Percentiles rank a stretch among this genome's conserved stretches.
These are phyloP conservation scores for Beverwykella pulmonaria DNA, from an alignment of 495 filamentous ascomycete species.

Conservation along the genomic window DNA sequence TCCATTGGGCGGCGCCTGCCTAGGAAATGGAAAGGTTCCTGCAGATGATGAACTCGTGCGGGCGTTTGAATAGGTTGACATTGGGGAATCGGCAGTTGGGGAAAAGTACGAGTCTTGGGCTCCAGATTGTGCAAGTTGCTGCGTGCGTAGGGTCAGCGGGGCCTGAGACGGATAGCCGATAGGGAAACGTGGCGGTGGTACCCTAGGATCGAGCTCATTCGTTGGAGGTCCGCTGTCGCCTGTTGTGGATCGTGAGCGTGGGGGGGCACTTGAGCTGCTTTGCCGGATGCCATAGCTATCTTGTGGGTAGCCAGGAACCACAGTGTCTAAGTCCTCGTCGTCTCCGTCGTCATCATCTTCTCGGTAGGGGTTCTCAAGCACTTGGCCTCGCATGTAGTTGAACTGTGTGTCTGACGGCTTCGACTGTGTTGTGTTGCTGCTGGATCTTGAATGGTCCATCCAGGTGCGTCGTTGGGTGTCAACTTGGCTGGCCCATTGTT, in stretches of 20 bases:
- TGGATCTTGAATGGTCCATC: slow-evolving; percentile 47
- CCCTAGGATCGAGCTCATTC: slow-evolving; percentile 51
- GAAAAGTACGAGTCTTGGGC: slow-evolving; percentile 85
- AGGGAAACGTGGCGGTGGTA: slow-evolving; percentile 69
- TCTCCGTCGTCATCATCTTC: slow-evolving; percentile 73
- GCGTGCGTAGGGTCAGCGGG: slow-evolving; percentile 74
- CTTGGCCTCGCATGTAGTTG: slow-evolving; percentile 71
- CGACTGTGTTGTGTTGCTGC: slow-evolving; percentile 56
- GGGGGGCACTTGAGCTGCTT: slow-evolving; percentile 77
- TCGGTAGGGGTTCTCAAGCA: slow-evolving; percentile 75
- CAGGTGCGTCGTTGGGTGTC: slow-evolving; percentile 62
- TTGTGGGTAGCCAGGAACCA: slow-evolving; percentile 44
- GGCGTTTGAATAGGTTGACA: slow-evolving; percentile 56
- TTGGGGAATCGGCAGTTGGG: slow-evolving; percentile 79
- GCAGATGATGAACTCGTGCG: slow-evolving; percentile 74
- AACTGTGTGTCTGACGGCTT: slow-evolving; percentile 73
- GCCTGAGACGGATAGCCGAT: slow-evolving; percentile 54
- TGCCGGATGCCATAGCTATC: slow-evolving; percentile 31
- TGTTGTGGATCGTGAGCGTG: slow-evolving; percentile 79
- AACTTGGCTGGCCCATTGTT: slow-evolving; percentile 76
- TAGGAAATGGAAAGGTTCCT: slow-evolving; percentile 73
- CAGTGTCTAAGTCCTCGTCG: slow-evolving; percentile 44
- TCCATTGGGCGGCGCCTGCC: slow-evolving; percentile 64
- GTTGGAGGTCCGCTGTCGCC: slow-evolving; percentile 64
- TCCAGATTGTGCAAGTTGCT: slow-evolving; percentile 53